Conservation (phyloP, 257 asterid species). For the Solanum arcanum region DNA sequence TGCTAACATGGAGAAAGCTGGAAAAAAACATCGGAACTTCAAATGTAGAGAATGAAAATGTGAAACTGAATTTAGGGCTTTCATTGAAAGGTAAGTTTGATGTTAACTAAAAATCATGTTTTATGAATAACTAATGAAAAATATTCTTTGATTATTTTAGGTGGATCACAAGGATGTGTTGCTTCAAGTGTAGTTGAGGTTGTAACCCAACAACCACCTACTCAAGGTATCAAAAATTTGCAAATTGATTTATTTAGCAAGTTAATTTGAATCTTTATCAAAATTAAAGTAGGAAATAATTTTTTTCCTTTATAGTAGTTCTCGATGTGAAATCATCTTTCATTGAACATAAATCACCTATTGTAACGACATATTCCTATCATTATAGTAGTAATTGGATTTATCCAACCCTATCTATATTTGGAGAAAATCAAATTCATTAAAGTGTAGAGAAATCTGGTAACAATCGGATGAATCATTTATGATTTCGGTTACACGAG, state of each 20-base stretch:
- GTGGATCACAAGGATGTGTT: slow-evolving; percentile 34
- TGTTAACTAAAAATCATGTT: neutral
- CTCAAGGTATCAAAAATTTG: slow-evolving; percentile 24
- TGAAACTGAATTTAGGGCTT: slow-evolving; percentile 44
- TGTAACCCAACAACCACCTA: slow-evolving; percentile 14
- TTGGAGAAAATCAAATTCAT: too few species aligned
- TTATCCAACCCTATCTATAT: too few species aligned
- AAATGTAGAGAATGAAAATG: slow-evolving; percentile 2
- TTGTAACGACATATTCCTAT: too few species aligned
- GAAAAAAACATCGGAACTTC: neutral
- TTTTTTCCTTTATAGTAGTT: too few species aligned
- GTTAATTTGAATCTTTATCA: too few species aligned
- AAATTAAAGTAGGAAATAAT: too few species aligned
- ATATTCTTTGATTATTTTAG: slow-evolving; percentile 5
- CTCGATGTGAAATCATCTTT: too few species aligned
- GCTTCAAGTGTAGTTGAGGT: slow-evolving; percentile 13
- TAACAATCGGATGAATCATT: too few species aligned
- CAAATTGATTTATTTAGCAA: too few species aligned
- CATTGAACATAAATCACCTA: neutral
- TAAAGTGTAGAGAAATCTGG: too few species aligned
- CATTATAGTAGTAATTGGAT: too few species aligned
- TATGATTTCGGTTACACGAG: too few species aligned
- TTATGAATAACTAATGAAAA: slow-evolving; percentile 41
- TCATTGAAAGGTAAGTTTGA: neutral
- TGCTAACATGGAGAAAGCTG: slow-evolving; percentile 20